Evolutionary conservation across 2,329 filamentous ascomycete species (phyloP).

Genomic region (Epichloe coenophiala): DNA sequence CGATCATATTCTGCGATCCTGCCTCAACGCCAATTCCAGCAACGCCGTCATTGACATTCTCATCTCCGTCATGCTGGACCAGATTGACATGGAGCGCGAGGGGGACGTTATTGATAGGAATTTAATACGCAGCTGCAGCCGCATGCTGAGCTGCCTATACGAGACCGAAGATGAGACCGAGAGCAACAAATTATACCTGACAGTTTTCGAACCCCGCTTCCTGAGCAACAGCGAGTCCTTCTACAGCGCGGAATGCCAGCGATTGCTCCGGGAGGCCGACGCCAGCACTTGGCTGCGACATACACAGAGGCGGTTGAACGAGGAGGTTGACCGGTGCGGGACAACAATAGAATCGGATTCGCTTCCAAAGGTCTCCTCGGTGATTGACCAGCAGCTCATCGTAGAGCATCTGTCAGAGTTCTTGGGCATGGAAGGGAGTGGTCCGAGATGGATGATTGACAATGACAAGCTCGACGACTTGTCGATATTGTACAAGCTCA

Average conservation of each 20-base stretch:
- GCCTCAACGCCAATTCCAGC: constrained; percentile 30
- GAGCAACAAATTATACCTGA: constrained; percentile 68
- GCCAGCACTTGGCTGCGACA: constrained; percentile 71
- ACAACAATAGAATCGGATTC: constrained; percentile 68
- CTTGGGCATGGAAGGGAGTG: constrained; percentile 70
- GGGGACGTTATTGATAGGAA: constrained; percentile 79
- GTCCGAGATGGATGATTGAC: constrained; percentile 80
- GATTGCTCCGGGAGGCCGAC: constrained; percentile 63
- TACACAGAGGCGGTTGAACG: constrained; percentile 57
- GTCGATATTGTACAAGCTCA: constrained; percentile 66
- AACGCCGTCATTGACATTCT: constrained; percentile 58
- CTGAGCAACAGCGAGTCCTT: constrained; percentile 57
- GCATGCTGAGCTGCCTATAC: constrained; percentile 84
- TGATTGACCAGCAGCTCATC: constrained; percentile 75
- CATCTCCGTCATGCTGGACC: constrained; percentile 71
- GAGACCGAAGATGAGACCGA: constrained; percentile 68
- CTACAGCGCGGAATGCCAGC: constrained; percentile 63
- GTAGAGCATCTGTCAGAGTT: constrained; percentile 65
- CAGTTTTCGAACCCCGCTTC: constrained; percentile 69
- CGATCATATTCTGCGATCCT: constrained; percentile 63
- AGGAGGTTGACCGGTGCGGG: constrained; percentile 71
- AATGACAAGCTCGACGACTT: constrained; percentile 73
- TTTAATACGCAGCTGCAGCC: constrained; percentile 67
- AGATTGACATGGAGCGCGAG: constrained; percentile 83
- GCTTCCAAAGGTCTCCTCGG: constrained; percentile 54